Base-by-base conservation (phyloP, 2,329 filamentous ascomycete genomes). In the Chalara sp. region DNA sequence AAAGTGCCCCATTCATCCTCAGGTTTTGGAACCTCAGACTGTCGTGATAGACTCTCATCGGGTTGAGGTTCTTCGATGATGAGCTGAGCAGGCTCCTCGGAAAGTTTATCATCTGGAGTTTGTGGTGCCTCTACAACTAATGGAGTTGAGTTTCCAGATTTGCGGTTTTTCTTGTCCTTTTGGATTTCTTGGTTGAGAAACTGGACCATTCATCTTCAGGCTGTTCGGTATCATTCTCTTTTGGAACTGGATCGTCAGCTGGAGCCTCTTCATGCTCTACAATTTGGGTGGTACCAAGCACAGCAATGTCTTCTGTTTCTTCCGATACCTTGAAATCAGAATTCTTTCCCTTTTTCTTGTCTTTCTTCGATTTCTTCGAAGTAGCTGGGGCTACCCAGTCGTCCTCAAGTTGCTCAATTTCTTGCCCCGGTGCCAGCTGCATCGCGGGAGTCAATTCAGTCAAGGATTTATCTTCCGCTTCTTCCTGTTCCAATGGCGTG, bases 161-260 rank as follows among this genome's bases (percentile, higher is more conserved):
- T 48, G 30, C 56, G 55, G 11, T 31, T 46, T 33, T 61, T 61
- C 46, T 62, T 60, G 21, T 61, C 57, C 29, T 61, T 58, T 61
- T 52, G 8, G 57, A 57, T 40, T 58, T 61, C 48, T 60, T 60
- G 5, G 47, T 13, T 11, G 35, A n/a, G 13, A 41, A 31, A 5
- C n/a, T n/a, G 21, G 28, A 6, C 43, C 32, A 48, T 32, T 48
- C 46, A 31, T 48, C 35, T 12, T 48, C 46, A 32, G 30, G 21
- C 21, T 21, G 21, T 21, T 21, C 21, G 21, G 21, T 3, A 21
- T 21, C 3, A 3, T 21, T 3, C 21, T 21, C 21, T 21, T 21
- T 30, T 28, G 43, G 2, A 11, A 43, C 41, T 21, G 41, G 11
- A 12, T 43, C 41, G 21, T n/a, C 41, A 43, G 21, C 41, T 12